Percentiles rank a stretch among this genome's conserved stretches.
Conservation (phyloP, 768 basidiomycete species). For the Lactarius akahatsu region DNA sequence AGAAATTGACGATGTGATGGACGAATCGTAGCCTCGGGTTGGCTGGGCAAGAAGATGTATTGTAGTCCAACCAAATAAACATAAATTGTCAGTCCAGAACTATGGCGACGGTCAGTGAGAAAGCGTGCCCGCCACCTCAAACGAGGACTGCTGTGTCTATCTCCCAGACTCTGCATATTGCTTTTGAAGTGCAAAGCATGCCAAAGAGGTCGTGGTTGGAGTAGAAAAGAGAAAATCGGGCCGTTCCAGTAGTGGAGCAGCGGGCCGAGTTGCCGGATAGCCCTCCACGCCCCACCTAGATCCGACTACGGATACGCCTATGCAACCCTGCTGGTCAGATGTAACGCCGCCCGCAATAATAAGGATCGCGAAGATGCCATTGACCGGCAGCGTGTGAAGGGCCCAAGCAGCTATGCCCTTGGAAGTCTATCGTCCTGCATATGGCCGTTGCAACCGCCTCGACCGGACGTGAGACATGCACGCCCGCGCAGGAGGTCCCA, state of each 20-base stretch:
- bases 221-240: not conserved
- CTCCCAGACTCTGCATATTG: constrained; percentile 23
- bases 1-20: constrained; percentile 16
- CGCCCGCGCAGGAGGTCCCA: constrained; percentile 36
- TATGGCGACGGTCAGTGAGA: constrained; percentile 26
- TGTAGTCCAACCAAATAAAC: not conserved
- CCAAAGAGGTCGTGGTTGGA: constrained; percentile 23
- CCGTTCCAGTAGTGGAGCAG: not conserved
- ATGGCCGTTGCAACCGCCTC: constrained; percentile 27
- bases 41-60: not conserved
- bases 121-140: constrained; percentile 27
- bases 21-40: constrained; percentile 12
- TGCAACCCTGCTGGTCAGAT: constrained; percentile 77
- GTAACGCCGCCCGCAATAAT: constrained; percentile 55
- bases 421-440: constrained; percentile 41
- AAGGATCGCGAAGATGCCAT: constrained; percentile 46
- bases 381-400: constrained; percentile 23
- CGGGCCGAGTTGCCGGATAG: constrained; percentile 10
- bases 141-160: constrained; percentile 26
- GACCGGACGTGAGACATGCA: constrained; percentile 30
- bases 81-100: constrained; percentile 25
- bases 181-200: constrained; percentile 17
- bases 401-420: constrained; percentile 21
- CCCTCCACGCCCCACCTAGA: constrained; percentile 51
- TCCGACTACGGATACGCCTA: constrained; percentile 52